These are phyloP conservation scores for Staphylotrichum tortipilum DNA, from an alignment of 495 filamentous ascomycete genomes.

Conservation along the genomic window DNA sequence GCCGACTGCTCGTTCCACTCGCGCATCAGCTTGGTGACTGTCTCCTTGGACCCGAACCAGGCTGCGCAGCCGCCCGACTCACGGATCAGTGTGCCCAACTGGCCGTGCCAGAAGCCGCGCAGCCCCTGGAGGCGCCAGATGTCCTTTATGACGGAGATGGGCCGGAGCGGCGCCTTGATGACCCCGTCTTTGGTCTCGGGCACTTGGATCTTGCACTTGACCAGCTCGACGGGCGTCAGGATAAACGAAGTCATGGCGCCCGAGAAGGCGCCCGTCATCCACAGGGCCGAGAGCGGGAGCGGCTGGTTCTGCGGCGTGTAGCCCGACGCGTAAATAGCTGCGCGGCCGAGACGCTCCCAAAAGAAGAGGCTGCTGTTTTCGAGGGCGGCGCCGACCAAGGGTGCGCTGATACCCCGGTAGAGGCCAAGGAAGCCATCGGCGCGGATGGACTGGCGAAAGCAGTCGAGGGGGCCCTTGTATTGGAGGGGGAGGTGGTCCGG, in stretches of 20 bases:
- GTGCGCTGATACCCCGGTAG: constrained; percentile 90
- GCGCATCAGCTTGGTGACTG: constrained; percentile 56
- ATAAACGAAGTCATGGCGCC: constrained; percentile 87
- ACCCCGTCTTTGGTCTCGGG: constrained; percentile 27
- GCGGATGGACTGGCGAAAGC: constrained; percentile 75
- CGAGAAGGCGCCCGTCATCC: constrained; percentile 69
- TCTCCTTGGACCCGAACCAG: constrained; percentile 95
- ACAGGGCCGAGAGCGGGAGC: constrained; percentile 63
- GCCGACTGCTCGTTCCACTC: constrained; percentile 30
- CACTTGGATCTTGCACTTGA: constrained; percentile 98
- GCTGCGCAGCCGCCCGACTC: constrained; percentile 89
- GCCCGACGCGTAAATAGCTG: constrained; percentile 48
- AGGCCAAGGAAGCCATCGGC: constrained; percentile 70
- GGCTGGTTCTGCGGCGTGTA: constrained; percentile 41
- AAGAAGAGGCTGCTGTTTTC: constrained; percentile 95
- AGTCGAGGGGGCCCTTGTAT: constrained; percentile 85
- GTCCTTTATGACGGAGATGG: constrained; percentile 56
- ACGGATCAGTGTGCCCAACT: constrained; percentile 83
- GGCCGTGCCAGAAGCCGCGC: constrained; percentile 87
- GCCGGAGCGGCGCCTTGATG: constrained; percentile 18
- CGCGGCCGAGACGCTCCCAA: constrained; percentile 61
- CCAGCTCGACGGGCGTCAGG: constrained; percentile 89
- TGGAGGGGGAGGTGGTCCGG: constrained; percentile 71
- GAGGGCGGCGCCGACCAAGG: constrained; percentile 80
- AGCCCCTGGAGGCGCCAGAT: constrained; percentile 75